Evolutionary conservation across 257 asterid species (phyloP).

Genomic region (Solanum boliviense): DNA sequence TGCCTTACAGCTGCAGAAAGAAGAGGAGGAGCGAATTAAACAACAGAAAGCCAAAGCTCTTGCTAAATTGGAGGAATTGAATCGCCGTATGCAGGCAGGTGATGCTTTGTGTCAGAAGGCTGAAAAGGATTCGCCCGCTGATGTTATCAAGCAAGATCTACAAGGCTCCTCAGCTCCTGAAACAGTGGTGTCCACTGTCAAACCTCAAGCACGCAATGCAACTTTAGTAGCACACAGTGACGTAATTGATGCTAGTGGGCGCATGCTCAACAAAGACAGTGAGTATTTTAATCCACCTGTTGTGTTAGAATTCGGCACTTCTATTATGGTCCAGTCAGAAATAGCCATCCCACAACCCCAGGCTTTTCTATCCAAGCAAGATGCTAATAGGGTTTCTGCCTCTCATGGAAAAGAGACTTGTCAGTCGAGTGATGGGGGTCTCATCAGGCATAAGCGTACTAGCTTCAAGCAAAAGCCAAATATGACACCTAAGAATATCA

Average conservation of each 20-base stretch:
- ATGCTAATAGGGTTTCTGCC: constrained; percentile 16
- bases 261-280: constrained; percentile 12
- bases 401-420: constrained; percentile 10
- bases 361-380: constrained; percentile 24
- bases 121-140: constrained; percentile 20
- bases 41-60: constrained; percentile 92
- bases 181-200: constrained; percentile 18
- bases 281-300: constrained; percentile 20
- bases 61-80: constrained; percentile 90
- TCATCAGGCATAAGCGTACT: constrained; percentile 31
- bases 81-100: constrained; percentile 54
- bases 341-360: constrained; percentile 20
- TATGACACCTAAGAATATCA: constrained; percentile 23
- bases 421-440: constrained; percentile 37
- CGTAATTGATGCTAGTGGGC: constrained; percentile 13
- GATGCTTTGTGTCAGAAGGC: constrained; percentile 29
- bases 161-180: constrained; percentile 23
- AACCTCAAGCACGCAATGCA: constrained; percentile 19
- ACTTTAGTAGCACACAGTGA: constrained; percentile 15
- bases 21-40: constrained; percentile 80
- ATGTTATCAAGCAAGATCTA: constrained; percentile 17
- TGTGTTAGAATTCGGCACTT: constrained; percentile 20
- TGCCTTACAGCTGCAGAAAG: constrained; percentile 68
- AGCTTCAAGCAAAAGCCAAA: constrained; percentile 55
- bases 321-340: constrained; percentile 18